Conservation (phyloP, 805 yeast species). For the Lipomyces mesembrius region DNA sequence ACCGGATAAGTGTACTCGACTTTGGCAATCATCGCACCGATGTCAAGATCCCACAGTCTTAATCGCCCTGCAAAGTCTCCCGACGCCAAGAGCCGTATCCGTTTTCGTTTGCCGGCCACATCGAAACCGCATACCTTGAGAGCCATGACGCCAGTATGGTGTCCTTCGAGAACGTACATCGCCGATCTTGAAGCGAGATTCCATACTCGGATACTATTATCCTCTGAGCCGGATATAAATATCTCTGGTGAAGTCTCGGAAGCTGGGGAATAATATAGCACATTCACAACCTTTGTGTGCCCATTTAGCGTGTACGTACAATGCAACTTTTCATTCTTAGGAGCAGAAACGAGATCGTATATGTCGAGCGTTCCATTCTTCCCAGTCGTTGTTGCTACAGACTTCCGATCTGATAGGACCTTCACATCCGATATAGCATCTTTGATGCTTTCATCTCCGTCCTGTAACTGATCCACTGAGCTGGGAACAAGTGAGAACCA, state of each 20-base stretch:
- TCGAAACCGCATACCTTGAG: slow-evolving; percentile 10
- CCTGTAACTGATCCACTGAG: neutral
- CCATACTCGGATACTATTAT: slow-evolving; percentile 28
- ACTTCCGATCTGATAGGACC: slow-evolving; percentile 2
- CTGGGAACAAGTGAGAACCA: slow-evolving; percentile 1
- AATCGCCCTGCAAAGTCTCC: slow-evolving; percentile 31
- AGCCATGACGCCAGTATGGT: slow-evolving; percentile 24
- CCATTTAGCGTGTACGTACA: slow-evolving; percentile 18
- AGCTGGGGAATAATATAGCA: slow-evolving; percentile 13
- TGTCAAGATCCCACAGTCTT: slow-evolving; percentile 29
- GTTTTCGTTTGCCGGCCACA: neutral
- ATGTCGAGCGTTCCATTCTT: slow-evolving; percentile 20
- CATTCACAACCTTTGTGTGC: slow-evolving; percentile 27
- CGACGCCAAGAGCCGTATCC: slow-evolving; percentile 18
- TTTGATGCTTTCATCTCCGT: slow-evolving; percentile 11
- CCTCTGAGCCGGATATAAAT: slow-evolving; percentile 31
- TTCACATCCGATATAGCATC: slow-evolving; percentile 23
- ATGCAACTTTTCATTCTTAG: neutral
- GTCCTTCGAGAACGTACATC: slow-evolving; percentile 23
- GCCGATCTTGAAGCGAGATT: slow-evolving; percentile 15
- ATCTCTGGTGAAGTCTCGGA: slow-evolving; percentile 4
- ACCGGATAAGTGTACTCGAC: slow-evolving; percentile 31
- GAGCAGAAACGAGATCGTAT: slow-evolving; percentile 13
- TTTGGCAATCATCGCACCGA: slow-evolving; percentile 21
- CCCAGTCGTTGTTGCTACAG: slow-evolving; percentile 24